A percentile compares a stretch with the other conserved stretches of the same genome.
Evolutionary conservation across 2,329 filamentous ascomycete genomes (phyloP).

Genomic region (Monilinia aucupariae): DNA sequence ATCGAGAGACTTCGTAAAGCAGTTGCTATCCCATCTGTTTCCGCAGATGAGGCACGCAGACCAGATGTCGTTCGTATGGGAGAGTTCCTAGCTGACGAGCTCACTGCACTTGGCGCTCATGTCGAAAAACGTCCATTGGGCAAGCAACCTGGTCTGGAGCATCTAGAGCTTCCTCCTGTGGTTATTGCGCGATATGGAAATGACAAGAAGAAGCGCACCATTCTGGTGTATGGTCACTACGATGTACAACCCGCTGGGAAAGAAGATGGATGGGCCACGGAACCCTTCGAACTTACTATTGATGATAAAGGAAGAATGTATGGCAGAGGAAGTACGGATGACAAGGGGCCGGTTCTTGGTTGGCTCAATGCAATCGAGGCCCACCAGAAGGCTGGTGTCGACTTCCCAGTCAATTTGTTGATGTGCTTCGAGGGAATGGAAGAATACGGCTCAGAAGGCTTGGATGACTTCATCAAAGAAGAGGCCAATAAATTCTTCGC

Average conservation of each 20-base stretch:
- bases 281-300: slow-evolving; percentile 83
- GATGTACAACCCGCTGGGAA: slow-evolving; percentile 93
- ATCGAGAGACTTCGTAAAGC: slow-evolving; percentile 87
- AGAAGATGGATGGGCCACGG: slow-evolving; percentile 91
- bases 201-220: slow-evolving; percentile 88
- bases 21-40: slow-evolving; percentile 94
- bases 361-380: slow-evolving; percentile 98
- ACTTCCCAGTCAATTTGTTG: slow-evolving; percentile 93
- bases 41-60: slow-evolving; percentile 80
- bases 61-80: slow-evolving; percentile 96
- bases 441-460: slow-evolving; percentile 93
- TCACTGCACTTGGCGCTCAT: slow-evolving; percentile 75
- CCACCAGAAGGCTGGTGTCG: slow-evolving; percentile 88
- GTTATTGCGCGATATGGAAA: slow-evolving; percentile 88
- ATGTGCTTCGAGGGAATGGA: slow-evolving; percentile 99
- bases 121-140: slow-evolving; percentile 84
- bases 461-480: slow-evolving; percentile 87
- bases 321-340: slow-evolving; percentile 90
- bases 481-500: slow-evolving; percentile 95
- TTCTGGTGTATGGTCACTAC: slow-evolving; percentile 97
- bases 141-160: slow-evolving; percentile 85
- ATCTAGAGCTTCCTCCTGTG: slow-evolving; percentile 87
- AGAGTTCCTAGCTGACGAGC: slow-evolving; percentile 78
- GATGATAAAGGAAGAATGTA: slow-evolving; percentile 94
- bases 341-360: slow-evolving; percentile 94